Evolutionary conservation across 2,329 filamentous ascomycete species (phyloP), one percentile per base, ranked within the genome.

Genomic region (Chaetomium globosum): DNA sequence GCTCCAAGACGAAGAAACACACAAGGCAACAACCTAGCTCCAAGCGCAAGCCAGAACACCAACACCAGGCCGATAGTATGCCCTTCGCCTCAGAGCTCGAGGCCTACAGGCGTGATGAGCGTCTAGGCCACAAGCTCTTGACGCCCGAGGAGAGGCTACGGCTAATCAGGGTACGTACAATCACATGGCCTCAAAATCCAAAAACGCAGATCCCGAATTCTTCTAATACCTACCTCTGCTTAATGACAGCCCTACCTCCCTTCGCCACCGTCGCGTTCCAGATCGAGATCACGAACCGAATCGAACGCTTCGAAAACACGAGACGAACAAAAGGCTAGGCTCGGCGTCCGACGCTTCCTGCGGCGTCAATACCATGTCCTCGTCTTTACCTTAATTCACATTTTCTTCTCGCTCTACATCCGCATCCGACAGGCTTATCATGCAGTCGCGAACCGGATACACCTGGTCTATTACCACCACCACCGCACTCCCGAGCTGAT

Each of bases 401-500:
- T 89, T 68, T 76, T 97, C 70, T 98, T 97, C 79, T 94, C 92
- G 7, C 81, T 98, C 69, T 96, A 95, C 76, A 89, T 97, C 70
- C 90, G 93, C 68, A 79, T 92, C 65, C 88, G 93, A 65, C 88
- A 92, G 74, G 86, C 87, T 63, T 95, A 92, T 79, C 89, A 94
- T 76, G 86, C 89, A 9, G 83, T 96, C 58, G 82, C 87, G 71
- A 90, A 95, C 75, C 88, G 91, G 66, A 80, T 94, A 69, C 86
- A 92, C 61, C 91, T 92, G 10, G 85, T 98, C 67, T 82, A 96
- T 62, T 93, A 94, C 77, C 95, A 99, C 80, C 96, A 99, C 79
- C 95, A 99, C 77, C 91, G 92, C 60, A 96, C 94, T 0, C 95
- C 95, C 8, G 92, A 96, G 75, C 87, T 97, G 74, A 97, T 99